A percentile compares a stretch with the other conserved stretches of the same genome.
Conservation (phyloP, 2,329 filamentous ascomycete genomes). For the Ophiostoma novo-ulmi region DNA sequence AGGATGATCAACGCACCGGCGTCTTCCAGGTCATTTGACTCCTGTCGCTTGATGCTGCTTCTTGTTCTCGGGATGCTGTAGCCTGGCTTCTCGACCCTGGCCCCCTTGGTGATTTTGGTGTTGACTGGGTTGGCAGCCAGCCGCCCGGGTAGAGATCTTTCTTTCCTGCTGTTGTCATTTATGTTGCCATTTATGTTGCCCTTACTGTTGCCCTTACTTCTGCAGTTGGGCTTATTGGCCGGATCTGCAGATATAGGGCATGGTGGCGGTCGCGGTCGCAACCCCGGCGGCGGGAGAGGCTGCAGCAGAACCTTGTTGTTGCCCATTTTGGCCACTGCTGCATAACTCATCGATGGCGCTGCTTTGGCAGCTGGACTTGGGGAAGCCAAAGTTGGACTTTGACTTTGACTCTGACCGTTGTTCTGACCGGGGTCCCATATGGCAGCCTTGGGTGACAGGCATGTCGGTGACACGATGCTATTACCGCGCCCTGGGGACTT, state of each 20-base stretch:
- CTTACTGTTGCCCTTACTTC: not conserved
- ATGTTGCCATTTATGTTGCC: not conserved
- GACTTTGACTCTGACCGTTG: not conserved
- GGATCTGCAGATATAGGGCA: not conserved
- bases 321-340: slow-evolving; percentile 19
- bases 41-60: not conserved
- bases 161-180: not conserved
- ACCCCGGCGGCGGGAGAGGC: not conserved
- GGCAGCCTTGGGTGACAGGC: slow-evolving; percentile 12
- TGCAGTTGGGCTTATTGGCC: not conserved
- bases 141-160: too few relatives aligned
- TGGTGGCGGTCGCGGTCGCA: not conserved
- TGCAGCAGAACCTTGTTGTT: not conserved
- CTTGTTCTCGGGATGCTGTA: not conserved
- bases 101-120: not conserved
- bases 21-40: not conserved
- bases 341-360: slow-evolving; percentile 18
- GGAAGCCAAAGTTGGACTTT: not conserved
- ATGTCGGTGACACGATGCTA: not conserved
- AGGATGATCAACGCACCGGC: not conserved
- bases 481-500: too few relatives aligned
- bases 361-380: not conserved
- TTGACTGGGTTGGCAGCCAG: not conserved
- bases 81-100: not conserved
- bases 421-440: slow-evolving; percentile 3